Evolutionary conservation across 2,329 filamentous ascomycete genomes (phyloP).

Genomic region (Hortaea sp.): DNA sequence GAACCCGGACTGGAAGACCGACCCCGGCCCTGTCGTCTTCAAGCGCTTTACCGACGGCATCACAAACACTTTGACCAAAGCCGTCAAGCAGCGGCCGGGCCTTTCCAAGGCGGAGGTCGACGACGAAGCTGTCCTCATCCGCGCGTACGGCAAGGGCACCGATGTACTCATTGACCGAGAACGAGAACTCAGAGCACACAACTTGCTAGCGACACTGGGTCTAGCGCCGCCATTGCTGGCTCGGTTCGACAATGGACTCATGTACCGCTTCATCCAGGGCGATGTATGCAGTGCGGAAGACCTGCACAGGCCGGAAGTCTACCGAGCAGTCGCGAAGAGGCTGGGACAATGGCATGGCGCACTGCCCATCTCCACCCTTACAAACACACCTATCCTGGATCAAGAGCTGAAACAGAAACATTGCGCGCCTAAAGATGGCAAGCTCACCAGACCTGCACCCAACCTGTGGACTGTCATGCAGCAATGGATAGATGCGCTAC

Average conservation of each 20-base stretch:
- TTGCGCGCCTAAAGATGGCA: conserved; percentile 13
- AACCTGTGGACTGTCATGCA: conserved; percentile 94
- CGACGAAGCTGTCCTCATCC: conserved; percentile 73
- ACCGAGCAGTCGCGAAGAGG: conserved; percentile 70
- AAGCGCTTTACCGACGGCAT: conserved; percentile 94
- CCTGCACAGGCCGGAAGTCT: conserved; percentile 63
- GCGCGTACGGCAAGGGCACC: conserved; percentile 90
- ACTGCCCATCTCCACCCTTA: conserved; percentile 46
- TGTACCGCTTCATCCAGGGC: conserved; percentile 85
- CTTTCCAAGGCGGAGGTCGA: conserved; percentile 69
- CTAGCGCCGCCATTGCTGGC: conserved; percentile 82
- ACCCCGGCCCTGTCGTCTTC: conserved; percentile 68
- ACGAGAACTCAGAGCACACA: conserved; percentile 58
- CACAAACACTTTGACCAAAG: conserved; percentile 84
- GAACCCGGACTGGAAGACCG: conserved; percentile 70
- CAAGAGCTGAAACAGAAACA: conserved; percentile 12
- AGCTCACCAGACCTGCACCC: conserved; percentile 57
- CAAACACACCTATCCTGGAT: conserved; percentile 25
- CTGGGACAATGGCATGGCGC: conserved; percentile 88
- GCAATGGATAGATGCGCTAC: conserved; percentile 86
- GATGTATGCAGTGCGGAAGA: conserved; percentile 71
- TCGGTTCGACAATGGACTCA: conserved; percentile 88
- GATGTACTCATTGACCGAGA: conserved; percentile 93
- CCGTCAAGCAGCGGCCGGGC: conserved; percentile 59
- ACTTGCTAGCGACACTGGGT: conserved; percentile 69